Percentiles rank a stretch among this genome's conserved stretches.
Conservation (phyloP, 2,329 filamentous ascomycete species). For the Pseudogymnoascus sp. region DNA sequence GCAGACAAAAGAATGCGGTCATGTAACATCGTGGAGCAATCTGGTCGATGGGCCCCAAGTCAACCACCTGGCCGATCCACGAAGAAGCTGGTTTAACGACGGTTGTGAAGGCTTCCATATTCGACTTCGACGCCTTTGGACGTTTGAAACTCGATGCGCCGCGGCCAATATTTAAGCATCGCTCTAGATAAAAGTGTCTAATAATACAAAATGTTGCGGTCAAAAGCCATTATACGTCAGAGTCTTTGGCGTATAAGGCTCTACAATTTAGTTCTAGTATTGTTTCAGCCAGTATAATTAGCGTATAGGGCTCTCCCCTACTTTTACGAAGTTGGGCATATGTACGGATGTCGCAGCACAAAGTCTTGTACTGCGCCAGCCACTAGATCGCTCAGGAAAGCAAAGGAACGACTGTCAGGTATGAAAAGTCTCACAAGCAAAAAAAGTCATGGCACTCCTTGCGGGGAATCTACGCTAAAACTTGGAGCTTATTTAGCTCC, state of each 20-base stretch:
- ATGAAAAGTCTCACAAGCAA: too few species aligned
- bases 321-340: background rate
- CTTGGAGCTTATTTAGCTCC: background rate
- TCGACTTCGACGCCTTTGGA: background rate
- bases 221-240: background rate
- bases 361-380: too few species aligned
- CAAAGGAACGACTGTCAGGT: too few species aligned
- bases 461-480: background rate
- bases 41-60: slow-evolving; percentile 3
- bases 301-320: background rate
- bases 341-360: background rate
- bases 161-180: background rate
- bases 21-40: slow-evolving; percentile 5
- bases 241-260: background rate
- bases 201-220: too few species aligned
- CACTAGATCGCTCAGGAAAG: too few species aligned
- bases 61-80: background rate
- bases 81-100: background rate
- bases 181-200: too few species aligned
- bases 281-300: background rate
- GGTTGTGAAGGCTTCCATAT: background rate
- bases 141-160: background rate
- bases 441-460: too few species aligned
- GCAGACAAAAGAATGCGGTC: background rate
- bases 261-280: background rate